Base-by-base conservation (phyloP, 2,329 filamentous ascomycete species). In the Colletotrichum liriopes region DNA sequence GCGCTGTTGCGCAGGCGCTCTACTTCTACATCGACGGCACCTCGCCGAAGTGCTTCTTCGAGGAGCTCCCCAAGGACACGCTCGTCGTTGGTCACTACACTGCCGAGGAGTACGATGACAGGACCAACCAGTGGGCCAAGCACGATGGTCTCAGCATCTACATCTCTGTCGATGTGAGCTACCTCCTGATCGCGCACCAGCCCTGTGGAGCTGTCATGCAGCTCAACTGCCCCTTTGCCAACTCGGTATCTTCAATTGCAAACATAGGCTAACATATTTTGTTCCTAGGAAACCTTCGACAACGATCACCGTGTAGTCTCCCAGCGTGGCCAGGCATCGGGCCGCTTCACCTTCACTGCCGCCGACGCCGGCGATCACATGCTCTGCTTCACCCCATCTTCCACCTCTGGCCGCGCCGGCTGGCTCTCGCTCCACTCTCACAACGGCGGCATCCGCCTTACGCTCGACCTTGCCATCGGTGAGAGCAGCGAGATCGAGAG, bases 21-120 rank as follows among this genome's bases (percentile, higher is more conserved):
- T 96, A 97, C 91, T 97, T 99, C 88, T 98, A 93, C 87, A 92
- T 98, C 82, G 95, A 98, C 82, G 94, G 93, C 79, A 89, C 90
- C 61, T 86, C 90, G 75, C 93, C 94, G 77, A 98, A 97, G 86
- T 99, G 96, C 86, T 99, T 99, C 91, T 97, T 93, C 85, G 96
- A 99, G 86, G 96, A 98, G 84, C 90, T 99, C 72, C 95, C 96
- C 76, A 98, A 98, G 87, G 96, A 98, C 83, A 98, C 96, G 18
- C 86, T 99, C 71, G 96, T 99, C 67, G 95, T 98, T 72, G 96
- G 96, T 77, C 93, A 96, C 84, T 99, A 95, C 87, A 91, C 89
- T 67, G 94, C 94, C 62, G 93, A 96, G 83, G 93, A 97, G 82
- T 96, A 91, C 86, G 92, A 96, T 82, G 89, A 93, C 70, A 85